Evolutionary conservation across 1,139 yeast genomes (phyloP).

Genomic region (Schwanniomyces etchellsii): DNA sequence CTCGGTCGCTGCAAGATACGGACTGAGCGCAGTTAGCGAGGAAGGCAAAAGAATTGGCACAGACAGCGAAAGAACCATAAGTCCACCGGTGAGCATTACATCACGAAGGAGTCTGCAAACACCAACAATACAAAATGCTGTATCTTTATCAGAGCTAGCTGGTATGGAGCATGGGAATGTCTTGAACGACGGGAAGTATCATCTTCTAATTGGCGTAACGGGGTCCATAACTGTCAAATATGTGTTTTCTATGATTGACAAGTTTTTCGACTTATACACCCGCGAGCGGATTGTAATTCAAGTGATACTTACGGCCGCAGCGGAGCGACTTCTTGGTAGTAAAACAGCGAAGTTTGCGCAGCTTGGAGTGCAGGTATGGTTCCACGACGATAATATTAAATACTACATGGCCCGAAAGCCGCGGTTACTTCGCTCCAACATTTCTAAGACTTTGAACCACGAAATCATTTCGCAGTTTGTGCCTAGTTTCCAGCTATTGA

Average conservation of each 20-base stretch:
- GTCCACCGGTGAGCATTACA: too few relatives aligned
- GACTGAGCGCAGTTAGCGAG: too few relatives aligned
- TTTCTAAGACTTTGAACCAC: conserved; percentile 8
- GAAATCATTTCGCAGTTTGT: conserved; percentile 12
- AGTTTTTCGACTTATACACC: conserved; percentile 21
- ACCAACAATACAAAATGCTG: too few relatives aligned
- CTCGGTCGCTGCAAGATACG: too few relatives aligned
- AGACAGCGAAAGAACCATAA: background rate
- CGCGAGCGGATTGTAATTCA: conserved; percentile 20
- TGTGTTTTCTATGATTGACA: conserved; percentile 21
- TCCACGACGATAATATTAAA: conserved; percentile 19
- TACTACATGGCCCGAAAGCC: conserved; percentile 12
- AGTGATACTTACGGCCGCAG: conserved; percentile 21
- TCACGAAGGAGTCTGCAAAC: too few relatives aligned
- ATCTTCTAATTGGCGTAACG: conserved; percentile 23
- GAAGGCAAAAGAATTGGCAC: background rate
- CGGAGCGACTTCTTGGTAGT: conserved; percentile 22
- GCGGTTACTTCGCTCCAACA: conserved; percentile 4
- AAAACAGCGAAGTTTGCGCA: conserved; percentile 19
- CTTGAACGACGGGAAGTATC: conserved; percentile 14
- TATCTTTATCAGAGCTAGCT: background rate
- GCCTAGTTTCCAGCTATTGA: conserved; percentile 18
- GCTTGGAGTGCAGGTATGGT: conserved; percentile 25
- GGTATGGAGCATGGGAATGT: background rate
- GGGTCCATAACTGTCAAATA: conserved; percentile 24